Percentiles rank a stretch among this genome's conserved stretches.
phyloP scores from a whole-genome alignment of 768 basidiomycete genomes.

The Suillus tomentosus region DNA sequence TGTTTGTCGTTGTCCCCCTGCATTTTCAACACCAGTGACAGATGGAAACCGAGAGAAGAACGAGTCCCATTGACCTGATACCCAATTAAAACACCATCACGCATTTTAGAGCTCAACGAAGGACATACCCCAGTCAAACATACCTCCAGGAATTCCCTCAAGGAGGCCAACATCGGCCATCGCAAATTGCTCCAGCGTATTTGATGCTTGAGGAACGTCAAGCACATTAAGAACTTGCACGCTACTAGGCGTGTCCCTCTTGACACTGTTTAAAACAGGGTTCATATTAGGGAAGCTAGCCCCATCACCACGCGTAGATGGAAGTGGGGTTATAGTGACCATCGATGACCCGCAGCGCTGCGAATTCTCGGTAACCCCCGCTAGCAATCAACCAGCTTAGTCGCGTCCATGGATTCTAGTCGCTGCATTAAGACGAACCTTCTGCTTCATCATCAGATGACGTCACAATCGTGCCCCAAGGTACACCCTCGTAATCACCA shows the following conservation, averaged over 20 bases:
- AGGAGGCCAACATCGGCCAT: constrained; percentile 69
- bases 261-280: constrained; percentile 65
- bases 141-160: constrained; percentile 78
- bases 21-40: constrained; percentile 6
- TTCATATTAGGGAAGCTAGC: constrained; percentile 61
- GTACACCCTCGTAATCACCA: constrained; percentile 54
- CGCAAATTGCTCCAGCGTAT: constrained; percentile 62
- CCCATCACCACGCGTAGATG: constrained; percentile 28
- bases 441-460: constrained; percentile 49
- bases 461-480: constrained; percentile 56
- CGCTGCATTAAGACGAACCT: constrained; percentile 44
- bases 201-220: constrained; percentile 57
- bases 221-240: constrained; percentile 80
- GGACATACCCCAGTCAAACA: constrained; percentile 84
- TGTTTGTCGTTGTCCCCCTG: constrained; percentile 11
- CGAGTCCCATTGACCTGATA: constrained; percentile 76
- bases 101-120: constrained; percentile 23
- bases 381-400: constrained; percentile 7
- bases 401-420: constrained; percentile 17
- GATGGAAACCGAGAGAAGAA: constrained; percentile 67
- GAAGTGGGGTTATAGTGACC: constrained; percentile 58
- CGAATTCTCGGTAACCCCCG: constrained; percentile 20
- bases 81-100: constrained; percentile 3
- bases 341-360: constrained; percentile 39
- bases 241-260: constrained; percentile 41